Conservation (phyloP, 495 filamentous ascomycete species). For the Bacidia gigantensis region DNA sequence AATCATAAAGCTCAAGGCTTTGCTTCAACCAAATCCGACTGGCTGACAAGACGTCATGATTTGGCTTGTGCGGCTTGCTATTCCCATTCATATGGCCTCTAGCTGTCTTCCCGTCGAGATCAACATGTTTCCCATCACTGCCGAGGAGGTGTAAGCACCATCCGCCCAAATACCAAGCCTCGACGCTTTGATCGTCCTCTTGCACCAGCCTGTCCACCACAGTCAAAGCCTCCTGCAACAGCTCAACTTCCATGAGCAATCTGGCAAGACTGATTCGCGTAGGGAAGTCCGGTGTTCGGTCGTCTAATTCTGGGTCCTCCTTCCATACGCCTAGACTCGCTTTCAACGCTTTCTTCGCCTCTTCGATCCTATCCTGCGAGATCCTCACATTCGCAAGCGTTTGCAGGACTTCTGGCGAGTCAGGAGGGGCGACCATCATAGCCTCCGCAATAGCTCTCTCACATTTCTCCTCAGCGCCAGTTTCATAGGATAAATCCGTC, state of each 20-base stretch:
- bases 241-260: slow-evolving; percentile 75
- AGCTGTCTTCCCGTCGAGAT: slow-evolving; percentile 12
- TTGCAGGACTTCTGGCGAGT: slow-evolving; percentile 65
- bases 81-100: slow-evolving; percentile 19
- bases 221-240: slow-evolving; percentile 72
- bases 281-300: slow-evolving; percentile 64
- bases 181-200: slow-evolving; percentile 87
- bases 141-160: slow-evolving; percentile 76
- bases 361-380: slow-evolving; percentile 62
- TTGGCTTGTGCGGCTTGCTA: slow-evolving; percentile 18
- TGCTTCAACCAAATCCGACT: slow-evolving; percentile 42
- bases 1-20: slow-evolving; percentile 33
- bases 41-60: slow-evolving; percentile 25
- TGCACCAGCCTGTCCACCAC: slow-evolving; percentile 69
- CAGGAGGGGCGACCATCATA: slow-evolving; percentile 56
- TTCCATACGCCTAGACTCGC: slow-evolving; percentile 69
- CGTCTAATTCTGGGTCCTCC: slow-evolving; percentile 41
- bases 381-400: slow-evolving; percentile 89
- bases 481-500: slow-evolving; percentile 91
- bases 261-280: slow-evolving; percentile 69
- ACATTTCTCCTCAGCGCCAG: slow-evolving; percentile 73
- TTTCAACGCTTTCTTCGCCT: slow-evolving; percentile 64
- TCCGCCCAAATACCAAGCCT: slow-evolving; percentile 93
- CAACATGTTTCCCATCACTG: slow-evolving; percentile 7
- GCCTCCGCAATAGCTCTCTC: slow-evolving; percentile 80